Percentiles rank a stretch among this genome's conserved stretches.
Conservation (phyloP, 148 eudicot genomes). For the Beta vulgaris region DNA sequence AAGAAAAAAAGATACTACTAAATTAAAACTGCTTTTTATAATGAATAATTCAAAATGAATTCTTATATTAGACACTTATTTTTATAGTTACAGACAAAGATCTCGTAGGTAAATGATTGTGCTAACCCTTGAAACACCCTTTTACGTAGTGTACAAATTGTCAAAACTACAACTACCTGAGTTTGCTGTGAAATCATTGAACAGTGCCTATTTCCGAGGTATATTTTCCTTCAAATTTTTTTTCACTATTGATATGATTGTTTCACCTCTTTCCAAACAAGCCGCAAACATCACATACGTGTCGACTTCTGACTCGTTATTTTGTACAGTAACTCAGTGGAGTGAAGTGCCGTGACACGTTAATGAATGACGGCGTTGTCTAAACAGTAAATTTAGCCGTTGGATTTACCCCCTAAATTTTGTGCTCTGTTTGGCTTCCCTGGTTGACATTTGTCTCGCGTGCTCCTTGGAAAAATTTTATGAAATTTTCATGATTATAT, state of each 20-base stretch:
- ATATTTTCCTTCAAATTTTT: not conserved
- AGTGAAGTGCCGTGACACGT: conserved; percentile 8
- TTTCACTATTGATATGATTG: conserved; percentile 16
- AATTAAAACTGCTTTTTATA: too few relatives aligned
- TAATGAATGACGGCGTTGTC: conserved; percentile 4
- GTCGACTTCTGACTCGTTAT: conserved; percentile 9
- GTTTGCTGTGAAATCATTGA: conserved; percentile 2
- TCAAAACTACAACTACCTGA: not conserved
- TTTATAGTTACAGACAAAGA: conserved; percentile 13
- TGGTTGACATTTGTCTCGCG: not conserved
- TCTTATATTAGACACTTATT: too few relatives aligned
- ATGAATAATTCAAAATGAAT: too few relatives aligned
- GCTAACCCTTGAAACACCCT: conserved; percentile 3
- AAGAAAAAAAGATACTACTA: too few relatives aligned
- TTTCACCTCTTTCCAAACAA: conserved; percentile 10
- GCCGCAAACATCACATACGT: conserved; percentile 13
- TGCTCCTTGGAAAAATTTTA: not conserved
- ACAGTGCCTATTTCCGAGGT: conserved; percentile 27
- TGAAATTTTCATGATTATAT: not conserved
- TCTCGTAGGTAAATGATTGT: conserved; percentile 15
- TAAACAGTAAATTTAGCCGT: conserved; percentile 17
- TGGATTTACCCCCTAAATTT: conserved; percentile 1
- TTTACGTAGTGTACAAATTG: conserved; percentile 25
- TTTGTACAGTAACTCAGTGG: not conserved
- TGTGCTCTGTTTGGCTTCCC: conserved; percentile 10